These are phyloP conservation scores for Mucor lusitanicus DNA, from an alignment of 371 early-diverging fungal genomes.

Conservation along the genomic window DNA sequence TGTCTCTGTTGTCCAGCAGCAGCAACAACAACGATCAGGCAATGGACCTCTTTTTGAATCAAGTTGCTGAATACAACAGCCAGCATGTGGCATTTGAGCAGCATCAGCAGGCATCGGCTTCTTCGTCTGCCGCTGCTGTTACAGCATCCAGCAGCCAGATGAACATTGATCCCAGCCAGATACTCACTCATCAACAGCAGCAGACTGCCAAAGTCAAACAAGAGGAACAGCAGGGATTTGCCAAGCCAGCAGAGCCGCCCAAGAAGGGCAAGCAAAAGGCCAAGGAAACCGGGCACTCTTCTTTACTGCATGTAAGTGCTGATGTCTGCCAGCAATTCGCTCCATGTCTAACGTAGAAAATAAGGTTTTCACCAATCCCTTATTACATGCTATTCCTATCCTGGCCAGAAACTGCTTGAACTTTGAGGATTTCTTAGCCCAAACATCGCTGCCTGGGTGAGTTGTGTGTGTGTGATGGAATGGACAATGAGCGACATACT, in stretches of 20 bases:
- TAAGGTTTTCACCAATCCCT: slow-evolving; percentile 50
- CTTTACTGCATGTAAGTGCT: slow-evolving; percentile 30
- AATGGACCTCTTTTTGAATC: slow-evolving; percentile 44
- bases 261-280: slow-evolving; percentile 31
- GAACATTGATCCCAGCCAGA: slow-evolving; percentile 10
- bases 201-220: background rate
- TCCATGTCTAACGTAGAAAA: background rate
- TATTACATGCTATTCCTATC: slow-evolving; percentile 54
- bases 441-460: slow-evolving; percentile 48
- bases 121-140: background rate
- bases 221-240: slow-evolving; percentile 5
- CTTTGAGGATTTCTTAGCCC: slow-evolving; percentile 51
- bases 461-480: background rate
- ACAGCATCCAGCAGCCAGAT: background rate
- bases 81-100: slow-evolving; percentile 30
- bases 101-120: background rate
- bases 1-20: slow-evolving; percentile 7
- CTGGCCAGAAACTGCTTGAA: slow-evolving; percentile 51
- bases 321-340: background rate
- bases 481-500: background rate
- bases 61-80: slow-evolving; percentile 38
- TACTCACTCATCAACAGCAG: slow-evolving; percentile 1
- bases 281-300: slow-evolving; percentile 25
- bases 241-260: slow-evolving; percentile 3
- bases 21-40: slow-evolving; percentile 27